Base-by-base conservation (phyloP, 139 green algal species). In the Astrephomene gubernaculifera region DNA sequence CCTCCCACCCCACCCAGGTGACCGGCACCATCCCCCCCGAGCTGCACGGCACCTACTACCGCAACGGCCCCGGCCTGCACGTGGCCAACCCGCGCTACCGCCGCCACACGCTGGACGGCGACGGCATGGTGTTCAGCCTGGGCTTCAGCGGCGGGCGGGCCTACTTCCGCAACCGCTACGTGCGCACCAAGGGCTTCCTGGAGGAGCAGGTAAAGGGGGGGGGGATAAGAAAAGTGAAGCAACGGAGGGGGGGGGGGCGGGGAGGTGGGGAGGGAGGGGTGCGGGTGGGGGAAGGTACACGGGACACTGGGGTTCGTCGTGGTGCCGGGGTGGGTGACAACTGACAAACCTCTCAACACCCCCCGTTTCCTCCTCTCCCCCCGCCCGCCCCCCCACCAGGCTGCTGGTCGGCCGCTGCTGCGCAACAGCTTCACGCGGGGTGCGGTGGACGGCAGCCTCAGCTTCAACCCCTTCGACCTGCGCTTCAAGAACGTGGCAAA, bases 401-500 rank as follows among this genome's bases (percentile, higher is more conserved):
- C 41, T 41, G 91, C 85, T n/a, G 87, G 89, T 0, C 60, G 75
- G 21, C 91, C 87, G 3, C 57, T 92, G 38, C 79, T 84, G 52
- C 86, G 91, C 35, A 92, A 85, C 38, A 82, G 82, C 27, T 94
- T 94, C 60, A 90, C 86, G 4, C 76, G 74, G 1, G 91, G 91
- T 5, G 67, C 86, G 29, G 82, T 81, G 24, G 87, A 92, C 39
- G 87, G 89, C 49, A 85, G 41, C 65, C 38, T 27, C 8, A 36
- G 86, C 4, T 92, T 92, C 83, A 92, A 94, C 81, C 76, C 76
- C 9, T 85, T 94, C 31, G 89, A 94, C 60, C 87, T 69, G 33
- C 2, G 10, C 60, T 88, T 94, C 36, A 94, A 94, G 76, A 92
- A 92, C 63, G 86, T 91, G 54, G 87, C 89, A 25, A 94, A 94